phyloP scores from a whole-genome alignment of 495 filamentous ascomycete genomes.

The Xylaria grammica region DNA sequence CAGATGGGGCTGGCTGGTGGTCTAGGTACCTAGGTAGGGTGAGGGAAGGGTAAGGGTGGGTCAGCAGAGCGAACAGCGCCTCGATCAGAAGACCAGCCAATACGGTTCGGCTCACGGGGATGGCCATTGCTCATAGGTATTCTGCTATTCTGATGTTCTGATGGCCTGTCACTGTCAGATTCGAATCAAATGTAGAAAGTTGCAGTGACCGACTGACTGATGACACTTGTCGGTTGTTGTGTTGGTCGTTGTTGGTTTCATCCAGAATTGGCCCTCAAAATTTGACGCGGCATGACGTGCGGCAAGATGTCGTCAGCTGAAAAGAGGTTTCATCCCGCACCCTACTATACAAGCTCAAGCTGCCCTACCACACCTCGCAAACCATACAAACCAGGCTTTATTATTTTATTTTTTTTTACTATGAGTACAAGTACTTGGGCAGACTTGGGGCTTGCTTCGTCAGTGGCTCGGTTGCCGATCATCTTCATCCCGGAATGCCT shows the following conservation, averaged over 20 bases:
- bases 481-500: too few relatives aligned
- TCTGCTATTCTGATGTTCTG: too few relatives aligned
- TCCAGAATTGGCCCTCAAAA: too few relatives aligned
- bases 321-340: neutral
- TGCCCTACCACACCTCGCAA: too few relatives aligned
- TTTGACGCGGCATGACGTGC: neutral
- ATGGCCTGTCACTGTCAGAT: too few relatives aligned
- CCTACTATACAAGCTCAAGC: neutral
- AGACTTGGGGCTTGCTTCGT: neutral
- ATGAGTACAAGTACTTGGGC: too few relatives aligned
- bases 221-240: neutral
- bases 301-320: neutral
- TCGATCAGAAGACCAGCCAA: constrained; percentile 10
- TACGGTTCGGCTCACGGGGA: too few relatives aligned
- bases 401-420: too few relatives aligned
- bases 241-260: neutral
- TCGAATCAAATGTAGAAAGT: too few relatives aligned
- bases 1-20: neutral
- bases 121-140: too few relatives aligned
- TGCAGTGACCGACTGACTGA: neutral
- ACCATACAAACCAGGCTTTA: too few relatives aligned
- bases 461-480: neutral
- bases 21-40: too few relatives aligned
- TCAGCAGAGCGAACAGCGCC: constrained; percentile 16
- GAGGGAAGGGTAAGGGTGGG: neutral